These are phyloP conservation scores for Bacterosira constricta DNA, from an alignment of 108 stramenopile species.

Conservation along the genomic window DNA sequence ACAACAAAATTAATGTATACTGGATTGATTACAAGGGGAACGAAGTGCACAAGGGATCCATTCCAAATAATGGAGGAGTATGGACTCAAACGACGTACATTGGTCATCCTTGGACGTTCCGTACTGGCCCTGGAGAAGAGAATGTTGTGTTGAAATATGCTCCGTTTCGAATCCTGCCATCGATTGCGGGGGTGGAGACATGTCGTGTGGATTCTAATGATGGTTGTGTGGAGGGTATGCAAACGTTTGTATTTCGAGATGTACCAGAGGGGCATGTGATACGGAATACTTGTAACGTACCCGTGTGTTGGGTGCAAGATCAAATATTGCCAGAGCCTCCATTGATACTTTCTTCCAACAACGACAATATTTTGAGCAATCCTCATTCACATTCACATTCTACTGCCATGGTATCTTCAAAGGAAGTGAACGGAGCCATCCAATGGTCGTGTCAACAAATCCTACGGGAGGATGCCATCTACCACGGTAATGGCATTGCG, in stretches of 20 bases:
- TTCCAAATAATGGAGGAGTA: conserved; percentile 40
- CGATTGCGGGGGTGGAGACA: conserved; percentile 47
- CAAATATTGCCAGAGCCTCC: conserved; percentile 34
- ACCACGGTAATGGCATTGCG: conserved; percentile 28
- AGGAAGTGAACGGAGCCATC: conserved; percentile 38
- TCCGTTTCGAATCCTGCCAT: conserved; percentile 71
- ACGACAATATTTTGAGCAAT: neutral
- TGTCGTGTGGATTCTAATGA: neutral
- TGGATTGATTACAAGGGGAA: conserved; percentile 78
- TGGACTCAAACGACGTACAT: conserved; percentile 61
- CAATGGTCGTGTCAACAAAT: conserved; percentile 65
- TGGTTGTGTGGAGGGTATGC: conserved; percentile 27
- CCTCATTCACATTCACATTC: neutral
- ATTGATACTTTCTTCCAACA: conserved; percentile 11
- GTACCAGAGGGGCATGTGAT: conserved; percentile 18
- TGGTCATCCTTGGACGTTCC: conserved; percentile 81
- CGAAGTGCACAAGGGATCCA: conserved; percentile 58
- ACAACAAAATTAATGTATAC: conserved; percentile 53
- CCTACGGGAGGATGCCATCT: conserved; percentile 37
- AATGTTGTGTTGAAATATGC: conserved; percentile 61
- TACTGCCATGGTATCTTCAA: neutral
- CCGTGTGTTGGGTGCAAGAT: conserved; percentile 51
- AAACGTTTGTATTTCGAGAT: conserved; percentile 45
- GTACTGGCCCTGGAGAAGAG: conserved; percentile 37
- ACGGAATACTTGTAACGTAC: neutral